Conservation (phyloP, 2,329 filamentous ascomycete genomes). For the Colletotrichum cordylinicola region DNA sequence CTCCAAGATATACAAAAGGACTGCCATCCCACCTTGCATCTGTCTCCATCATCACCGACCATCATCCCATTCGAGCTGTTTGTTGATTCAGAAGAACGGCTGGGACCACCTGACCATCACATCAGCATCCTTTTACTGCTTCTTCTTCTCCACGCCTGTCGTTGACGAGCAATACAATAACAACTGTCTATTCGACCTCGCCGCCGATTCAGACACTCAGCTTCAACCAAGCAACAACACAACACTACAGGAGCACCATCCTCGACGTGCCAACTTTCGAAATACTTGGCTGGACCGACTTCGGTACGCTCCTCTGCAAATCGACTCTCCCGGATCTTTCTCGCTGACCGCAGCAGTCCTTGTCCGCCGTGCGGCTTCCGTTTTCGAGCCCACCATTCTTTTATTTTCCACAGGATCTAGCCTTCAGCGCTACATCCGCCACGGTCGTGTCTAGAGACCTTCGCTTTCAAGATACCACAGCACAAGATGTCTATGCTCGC, state of each 20-base stretch:
- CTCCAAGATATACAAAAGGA: constrained; percentile 22
- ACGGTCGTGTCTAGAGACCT: constrained; percentile 24
- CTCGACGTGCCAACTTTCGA: constrained; percentile 4
- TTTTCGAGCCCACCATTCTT: constrained; percentile 21
- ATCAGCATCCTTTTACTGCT: constrained; percentile 15
- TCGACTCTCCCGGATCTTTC: not conserved
- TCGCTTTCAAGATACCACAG: constrained; percentile 27
- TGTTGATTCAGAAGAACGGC: constrained; percentile 22
- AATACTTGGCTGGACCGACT: constrained; percentile 12
- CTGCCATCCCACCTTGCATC: constrained; percentile 21
- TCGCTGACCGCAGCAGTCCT: constrained; percentile 10
- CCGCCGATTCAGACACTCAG: not conserved
- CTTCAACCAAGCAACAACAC: constrained; percentile 1
- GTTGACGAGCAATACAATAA: constrained; percentile 14
- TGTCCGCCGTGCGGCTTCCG: constrained; percentile 26
- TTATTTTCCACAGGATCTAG: constrained; percentile 46
- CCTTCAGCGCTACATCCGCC: constrained; percentile 24
- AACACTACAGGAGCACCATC: not conserved
- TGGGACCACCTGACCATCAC: constrained; percentile 20
- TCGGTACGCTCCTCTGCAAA: not conserved
- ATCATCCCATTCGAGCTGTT: constrained; percentile 24
- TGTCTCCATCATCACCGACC: constrained; percentile 2
- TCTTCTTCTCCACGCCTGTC: constrained; percentile 14
- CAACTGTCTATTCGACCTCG: not conserved
- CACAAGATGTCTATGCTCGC: constrained; percentile 57